Evolutionary conservation across 208 protist species (phyloP).

Genomic region (Trypanosoma platydactyli): DNA sequence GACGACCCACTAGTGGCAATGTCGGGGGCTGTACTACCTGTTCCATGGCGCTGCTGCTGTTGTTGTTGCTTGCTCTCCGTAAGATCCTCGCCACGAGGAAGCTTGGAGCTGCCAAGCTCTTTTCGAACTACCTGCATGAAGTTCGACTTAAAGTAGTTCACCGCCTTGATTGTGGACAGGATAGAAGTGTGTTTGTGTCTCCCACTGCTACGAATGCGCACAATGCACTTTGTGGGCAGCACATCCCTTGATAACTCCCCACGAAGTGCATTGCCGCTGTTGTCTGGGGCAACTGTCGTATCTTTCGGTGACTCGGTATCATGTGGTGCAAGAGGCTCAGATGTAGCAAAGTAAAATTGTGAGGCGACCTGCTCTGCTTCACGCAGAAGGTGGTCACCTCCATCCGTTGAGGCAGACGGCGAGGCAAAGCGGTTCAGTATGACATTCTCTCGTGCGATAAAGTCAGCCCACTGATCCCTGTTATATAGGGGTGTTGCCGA

Average conservation of each 20-base stretch:
- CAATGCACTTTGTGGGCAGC: constrained; percentile 64
- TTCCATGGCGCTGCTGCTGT: neutral
- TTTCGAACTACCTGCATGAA: constrained; percentile 69
- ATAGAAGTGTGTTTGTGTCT: constrained; percentile 58
- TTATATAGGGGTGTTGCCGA: constrained; percentile 15
- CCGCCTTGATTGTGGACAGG: constrained; percentile 53
- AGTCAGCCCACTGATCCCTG: constrained; percentile 36
- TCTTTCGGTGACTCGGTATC: neutral
- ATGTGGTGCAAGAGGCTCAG: constrained; percentile 29
- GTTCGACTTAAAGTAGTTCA: constrained; percentile 80
- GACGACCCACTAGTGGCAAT: neutral
- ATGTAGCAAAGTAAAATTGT: constrained; percentile 33
- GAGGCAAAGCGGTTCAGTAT: constrained; percentile 43
- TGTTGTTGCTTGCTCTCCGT: constrained; percentile 19
- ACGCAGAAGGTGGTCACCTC: constrained; percentile 8
- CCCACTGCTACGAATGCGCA: constrained; percentile 71
- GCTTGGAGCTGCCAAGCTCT: constrained; percentile 54
- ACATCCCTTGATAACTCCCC: constrained; percentile 27
- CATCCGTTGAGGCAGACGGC: constrained; percentile 10
- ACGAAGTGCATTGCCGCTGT: neutral
- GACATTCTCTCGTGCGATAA: constrained; percentile 49
- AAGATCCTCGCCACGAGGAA: constrained; percentile 40
- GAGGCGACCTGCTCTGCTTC: constrained; percentile 21
- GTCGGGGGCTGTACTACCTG: neutral
- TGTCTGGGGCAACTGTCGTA: neutral